Base-by-base conservation (phyloP, 2,329 filamentous ascomycete genomes). In the Colletotrichum tofieldiae region DNA sequence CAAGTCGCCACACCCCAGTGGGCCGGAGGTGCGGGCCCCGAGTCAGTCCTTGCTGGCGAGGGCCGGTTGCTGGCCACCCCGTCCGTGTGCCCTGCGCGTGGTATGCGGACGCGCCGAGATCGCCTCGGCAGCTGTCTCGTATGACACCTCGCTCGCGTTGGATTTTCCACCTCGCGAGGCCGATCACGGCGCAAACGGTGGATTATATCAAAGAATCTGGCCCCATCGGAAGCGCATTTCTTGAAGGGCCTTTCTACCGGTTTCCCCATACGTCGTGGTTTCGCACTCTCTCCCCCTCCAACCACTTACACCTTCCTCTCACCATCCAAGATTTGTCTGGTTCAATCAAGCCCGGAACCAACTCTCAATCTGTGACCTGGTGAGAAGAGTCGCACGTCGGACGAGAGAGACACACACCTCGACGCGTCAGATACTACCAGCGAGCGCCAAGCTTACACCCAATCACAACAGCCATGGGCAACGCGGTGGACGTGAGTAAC, bases 181-280 rank as follows among this genome's bases (percentile, higher is more conserved):
- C 69, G 69, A 72, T 72, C 52, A 29, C 69, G 69, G 69, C 69
- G 69, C 39, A 23, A n/a, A 7, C 39, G 58, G 65, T 72, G 69
- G 69, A 60, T 60, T 72, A 69, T 69, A 72, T 72, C 65, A 69
- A 49, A 66, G 68, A 63, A 64, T 62, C 51, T 56, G 58, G 43
- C 29, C 58, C 51, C 64, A 16, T n/a, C 20, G 12, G 43, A 26
- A 20, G 43, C 37, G 35, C 35, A 20, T 23, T 39, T 23, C 16
- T 16, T 29, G 29, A 32, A 58, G 55, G 58, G 39, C 26, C 43
- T 23, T 62, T 45, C 35, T 61, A 49, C 47, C 67, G 56, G 56
- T 56, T 71, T 62, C 45, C 51, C 37, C 56, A 51, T 29, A 43
- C 51, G 37, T 52, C 58, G 35, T 62, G 64, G 64, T 67, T 58